Percentiles rank a stretch among this genome's conserved stretches.
Evolutionary conservation across 2,329 filamentous ascomycete species (phyloP).

Genomic region (Colletotrichum sp.): DNA sequence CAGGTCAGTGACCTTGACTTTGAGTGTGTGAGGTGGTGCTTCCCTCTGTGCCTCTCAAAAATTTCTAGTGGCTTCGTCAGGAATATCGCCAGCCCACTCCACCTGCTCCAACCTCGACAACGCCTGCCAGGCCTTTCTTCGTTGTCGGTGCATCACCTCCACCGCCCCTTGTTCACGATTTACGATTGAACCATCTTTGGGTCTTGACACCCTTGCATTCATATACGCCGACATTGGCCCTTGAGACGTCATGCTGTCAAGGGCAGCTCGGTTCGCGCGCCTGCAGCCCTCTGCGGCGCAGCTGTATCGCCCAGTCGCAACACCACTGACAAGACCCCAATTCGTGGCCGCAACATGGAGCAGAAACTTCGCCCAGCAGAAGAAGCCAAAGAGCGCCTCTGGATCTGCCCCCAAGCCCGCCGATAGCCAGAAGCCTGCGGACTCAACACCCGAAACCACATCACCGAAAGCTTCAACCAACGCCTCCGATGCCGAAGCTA

Average conservation of each 20-base stretch:
- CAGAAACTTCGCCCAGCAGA: slow-evolving; percentile 19
- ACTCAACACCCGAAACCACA: neutral
- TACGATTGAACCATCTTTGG: neutral
- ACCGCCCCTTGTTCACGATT: neutral
- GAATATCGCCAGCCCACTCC: slow-evolving; percentile 13
- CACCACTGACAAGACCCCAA: slow-evolving; percentile 17
- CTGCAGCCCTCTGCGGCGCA: slow-evolving; percentile 21
- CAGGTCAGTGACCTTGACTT: neutral
- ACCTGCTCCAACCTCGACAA: neutral
- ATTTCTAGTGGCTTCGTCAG: slow-evolving; percentile 21
- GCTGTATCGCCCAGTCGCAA: slow-evolving; percentile 19
- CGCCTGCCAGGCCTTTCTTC: neutral
- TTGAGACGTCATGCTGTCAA: slow-evolving; percentile 25
- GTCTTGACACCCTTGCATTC: neutral
- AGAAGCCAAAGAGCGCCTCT: neutral
- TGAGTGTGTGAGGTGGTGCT: neutral
- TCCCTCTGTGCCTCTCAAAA: slow-evolving; percentile 4
- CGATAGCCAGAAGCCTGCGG: slow-evolving; percentile 3
- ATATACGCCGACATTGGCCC: neutral
- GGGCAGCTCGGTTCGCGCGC: slow-evolving; percentile 25
- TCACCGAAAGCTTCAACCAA: slow-evolving; percentile 1
- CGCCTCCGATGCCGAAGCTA: neutral
- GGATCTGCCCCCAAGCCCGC: neutral
- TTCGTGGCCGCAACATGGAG: slow-evolving; percentile 16
- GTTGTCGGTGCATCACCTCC: neutral